Evolutionary conservation across 2,329 filamentous ascomycete genomes (phyloP), one percentile per base, ranked within the genome.

Genomic region (Nigrograna mackinnonii): DNA sequence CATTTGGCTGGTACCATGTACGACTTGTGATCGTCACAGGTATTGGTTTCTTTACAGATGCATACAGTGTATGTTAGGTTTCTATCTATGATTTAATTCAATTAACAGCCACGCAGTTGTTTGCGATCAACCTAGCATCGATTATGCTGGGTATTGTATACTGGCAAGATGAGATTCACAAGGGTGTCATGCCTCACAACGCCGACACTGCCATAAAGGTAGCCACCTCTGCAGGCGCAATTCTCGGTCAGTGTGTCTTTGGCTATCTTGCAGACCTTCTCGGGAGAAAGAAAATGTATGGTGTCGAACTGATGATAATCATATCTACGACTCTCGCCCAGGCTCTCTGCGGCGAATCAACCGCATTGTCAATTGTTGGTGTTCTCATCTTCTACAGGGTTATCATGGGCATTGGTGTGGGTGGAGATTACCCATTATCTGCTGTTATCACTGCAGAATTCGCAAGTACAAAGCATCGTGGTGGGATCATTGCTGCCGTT

Each of bases 21-120:
- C 80, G 87, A 33, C 86, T 87, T 44, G 79, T 87, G 43, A 70
- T 87, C n/a, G 87, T 91, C 18, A 87, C 87, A 22, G 87, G 88
- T 59, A 84, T 91, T 45, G 88, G 88, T 60, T 92, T 92, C 81
- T 91, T 92, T 71, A 91, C 87, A 9, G 88, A 91, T 63, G 86
- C 86, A 13, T 91, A 91, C 69, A 48, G 45, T 43, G 45, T 54
- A 19, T 34, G 21, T 37, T 19, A 9, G 16, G 14, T 34, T 24
- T 7, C 21, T 5, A 24, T 32, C 18, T 11, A n/a, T n/a, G n/a
- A n/a, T n/a, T n/a, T n/a, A n/a, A n/a, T n/a, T n/a, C n/a, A n/a
- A n/a, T n/a, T n/a, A n/a, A n/a, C n/a, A n/a, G n/a, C n/a, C 18
- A 28, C 17, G 17, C 21, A 52, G 49, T 39, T 52, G 20, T 91